Evolutionary conservation across 176 grass and related monocot genomes (phyloP), one percentile per base, ranked within the genome.

Genomic region (Hordeum vulgare): DNA sequence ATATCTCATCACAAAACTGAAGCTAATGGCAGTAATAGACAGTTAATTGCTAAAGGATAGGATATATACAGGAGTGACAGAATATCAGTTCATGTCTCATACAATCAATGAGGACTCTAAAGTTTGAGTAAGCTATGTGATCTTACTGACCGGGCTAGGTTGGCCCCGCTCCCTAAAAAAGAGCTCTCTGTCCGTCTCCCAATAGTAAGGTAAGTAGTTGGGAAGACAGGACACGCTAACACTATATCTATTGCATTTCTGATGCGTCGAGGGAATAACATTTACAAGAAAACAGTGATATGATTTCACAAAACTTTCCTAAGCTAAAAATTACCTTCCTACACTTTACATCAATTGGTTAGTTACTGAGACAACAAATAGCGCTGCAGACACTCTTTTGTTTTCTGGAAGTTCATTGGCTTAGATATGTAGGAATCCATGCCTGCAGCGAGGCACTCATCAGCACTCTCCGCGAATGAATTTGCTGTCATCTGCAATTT

Each of bases 381-480:
- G 17, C 72, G 88, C 77, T 88, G 90, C 27, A 97, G 61, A 65
- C 89, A 88, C 75, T 90, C 86, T 84, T 93, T 97, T 86, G 94
- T 85, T 74, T 89, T 93, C 72, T 92, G 92, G 31, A 94, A 90
- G 69, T 89, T 94, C 74, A 93, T 82, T 45, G 95, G 95, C 87
- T 97, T 97, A 14, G 92, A 93, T 91, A 97, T 85, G 81, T 94
- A 94, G 56, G 90, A 97, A 86, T 97, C 95, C 95, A 97, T 97
- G 62, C 95, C 95, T 29, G 79, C 89, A 84, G 86, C 88, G 76
- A 97, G 90, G 84, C 95, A 97, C 29, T 93, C 90, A 25, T 85
- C 80, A 0, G 95, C 90, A 14, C 92, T 97, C 88, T 97, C 95
- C 42, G 83, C 33, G 8, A 92, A 90, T 65, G 95, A 74, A 86